These are phyloP conservation scores for Colletotrichum truncatum DNA, from an alignment of 2,329 filamentous ascomycete species.

Conservation along the genomic window DNA sequence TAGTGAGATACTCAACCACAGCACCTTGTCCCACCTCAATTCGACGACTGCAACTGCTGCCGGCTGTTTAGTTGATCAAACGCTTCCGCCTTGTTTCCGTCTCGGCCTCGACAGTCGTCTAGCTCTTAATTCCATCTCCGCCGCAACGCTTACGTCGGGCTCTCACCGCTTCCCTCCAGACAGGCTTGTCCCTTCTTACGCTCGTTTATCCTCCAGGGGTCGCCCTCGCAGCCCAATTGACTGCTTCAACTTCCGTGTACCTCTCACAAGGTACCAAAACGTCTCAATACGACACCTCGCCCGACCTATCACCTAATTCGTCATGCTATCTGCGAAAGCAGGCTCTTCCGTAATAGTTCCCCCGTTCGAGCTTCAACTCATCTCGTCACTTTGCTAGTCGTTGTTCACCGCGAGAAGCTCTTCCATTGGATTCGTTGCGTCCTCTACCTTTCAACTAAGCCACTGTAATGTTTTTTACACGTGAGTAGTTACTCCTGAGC, in stretches of 20 bases:
- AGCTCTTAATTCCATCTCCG: conserved; percentile 5
- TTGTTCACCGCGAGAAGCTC: not conserved
- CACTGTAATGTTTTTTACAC: conserved; percentile 22
- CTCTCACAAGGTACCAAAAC: conserved; percentile 2
- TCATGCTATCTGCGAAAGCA: conserved; percentile 27
- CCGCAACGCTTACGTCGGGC: conserved; percentile 8
- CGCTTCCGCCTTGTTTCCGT: not conserved
- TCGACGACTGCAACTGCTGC: conserved; percentile 2
- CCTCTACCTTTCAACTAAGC: not conserved
- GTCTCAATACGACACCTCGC: not conserved
- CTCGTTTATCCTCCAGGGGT: conserved; percentile 30
- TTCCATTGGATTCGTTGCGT: not conserved
- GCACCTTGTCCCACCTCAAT: conserved; percentile 8
- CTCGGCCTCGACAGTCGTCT: not conserved
- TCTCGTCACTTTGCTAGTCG: conserved; percentile 15
- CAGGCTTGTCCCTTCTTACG: conserved; percentile 28
- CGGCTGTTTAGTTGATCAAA: not conserved
- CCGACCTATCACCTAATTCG: conserved; percentile 2
- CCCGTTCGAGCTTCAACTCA: conserved; percentile 3
- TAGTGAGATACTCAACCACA: conserved; percentile 2
- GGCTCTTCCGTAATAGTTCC: not conserved
- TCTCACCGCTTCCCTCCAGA: conserved; percentile 24
- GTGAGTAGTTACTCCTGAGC: not conserved
- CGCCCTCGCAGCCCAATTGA: conserved; percentile 17
- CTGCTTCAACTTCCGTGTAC: conserved; percentile 1